Percentiles rank a stretch among this genome's conserved stretches.
Evolutionary conservation across 2,329 filamentous ascomycete species (phyloP).

Genomic region (Myriosclerotinia duriaeana): DNA sequence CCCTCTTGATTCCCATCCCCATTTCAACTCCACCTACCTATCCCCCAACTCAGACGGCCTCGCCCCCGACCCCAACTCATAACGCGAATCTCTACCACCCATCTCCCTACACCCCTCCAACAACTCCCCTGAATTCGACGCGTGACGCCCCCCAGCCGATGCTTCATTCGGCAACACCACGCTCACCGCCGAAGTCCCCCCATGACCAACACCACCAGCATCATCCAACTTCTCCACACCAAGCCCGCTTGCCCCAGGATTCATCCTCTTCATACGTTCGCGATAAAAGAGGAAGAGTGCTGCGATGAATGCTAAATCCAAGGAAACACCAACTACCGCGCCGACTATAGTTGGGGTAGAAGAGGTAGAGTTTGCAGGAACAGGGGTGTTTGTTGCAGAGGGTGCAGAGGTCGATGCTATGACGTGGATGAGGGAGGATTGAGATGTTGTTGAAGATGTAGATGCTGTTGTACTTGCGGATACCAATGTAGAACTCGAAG

Average conservation of each 20-base stretch:
- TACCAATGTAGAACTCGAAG: neutral
- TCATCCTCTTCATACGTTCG: conserved; percentile 22
- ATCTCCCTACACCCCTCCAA: neutral
- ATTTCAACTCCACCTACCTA: neutral
- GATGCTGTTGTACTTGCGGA: conserved; percentile 10
- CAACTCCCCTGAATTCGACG: neutral
- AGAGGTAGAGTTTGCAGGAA: neutral
- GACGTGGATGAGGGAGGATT: neutral
- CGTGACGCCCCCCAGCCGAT: neutral
- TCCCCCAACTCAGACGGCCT: neutral
- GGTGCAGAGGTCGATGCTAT: conserved; percentile 9
- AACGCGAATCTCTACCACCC: neutral
- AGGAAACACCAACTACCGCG: conserved; percentile 25
- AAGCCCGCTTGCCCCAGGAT: neutral
- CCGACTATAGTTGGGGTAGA: conserved; percentile 24
- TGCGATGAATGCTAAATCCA: conserved; percentile 18
- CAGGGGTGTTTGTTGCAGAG: neutral
- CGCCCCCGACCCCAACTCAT: neutral
- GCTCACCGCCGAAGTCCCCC: neutral
- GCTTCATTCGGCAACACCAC: neutral
- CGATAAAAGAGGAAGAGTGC: conserved; percentile 20
- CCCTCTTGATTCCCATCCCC: no score
- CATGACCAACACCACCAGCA: neutral
- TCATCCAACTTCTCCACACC: neutral
- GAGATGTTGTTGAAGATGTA: conserved; percentile 10